A percentile compares a stretch with the other conserved stretches of the same genome.
Evolutionary conservation across 1,139 yeast genomes (phyloP).

Genomic region (Debaryomycetaceae sp.): DNA sequence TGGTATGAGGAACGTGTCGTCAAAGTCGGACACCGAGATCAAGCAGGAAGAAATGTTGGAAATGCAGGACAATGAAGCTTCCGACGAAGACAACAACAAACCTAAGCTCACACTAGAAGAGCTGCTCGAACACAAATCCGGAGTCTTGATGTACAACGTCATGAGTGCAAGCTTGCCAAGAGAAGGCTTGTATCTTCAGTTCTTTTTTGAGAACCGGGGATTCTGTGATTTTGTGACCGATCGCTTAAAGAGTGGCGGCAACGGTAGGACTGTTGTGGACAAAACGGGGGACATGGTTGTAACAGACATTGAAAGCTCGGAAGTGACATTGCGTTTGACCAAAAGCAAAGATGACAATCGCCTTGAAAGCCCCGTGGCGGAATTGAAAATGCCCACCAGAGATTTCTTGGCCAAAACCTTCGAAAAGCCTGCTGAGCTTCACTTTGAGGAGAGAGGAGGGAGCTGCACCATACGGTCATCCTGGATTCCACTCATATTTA

Average conservation of each 20-base stretch:
- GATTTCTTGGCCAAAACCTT: constrained; percentile 61
- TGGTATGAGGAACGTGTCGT: background rate
- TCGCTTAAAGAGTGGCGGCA: constrained; percentile 26
- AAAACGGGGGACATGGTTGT: constrained; percentile 64
- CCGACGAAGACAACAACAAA: constrained; percentile 33
- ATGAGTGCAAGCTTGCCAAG: constrained; percentile 45
- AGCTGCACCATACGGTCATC: constrained; percentile 51
- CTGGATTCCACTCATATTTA: constrained; percentile 64
- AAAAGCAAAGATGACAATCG: constrained; percentile 43
- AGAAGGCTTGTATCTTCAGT: constrained; percentile 53
- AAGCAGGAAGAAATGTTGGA: constrained; percentile 9
- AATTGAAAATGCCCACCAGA: constrained; percentile 53
- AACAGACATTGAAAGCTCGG: constrained; percentile 69
- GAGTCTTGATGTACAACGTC: constrained; percentile 64
- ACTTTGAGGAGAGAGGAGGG: constrained; percentile 41
- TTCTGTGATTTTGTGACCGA: constrained; percentile 49
- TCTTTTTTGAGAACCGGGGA: constrained; percentile 65
- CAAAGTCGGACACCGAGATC: constrained; percentile 11
- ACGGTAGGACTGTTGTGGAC: constrained; percentile 24
- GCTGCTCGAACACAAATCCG: constrained; percentile 52
- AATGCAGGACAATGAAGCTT: constrained; percentile 21
- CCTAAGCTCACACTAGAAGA: constrained; percentile 54
- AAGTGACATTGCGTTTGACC: constrained; percentile 48
- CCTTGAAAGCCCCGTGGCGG: constrained; percentile 51
- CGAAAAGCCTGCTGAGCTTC: constrained; percentile 38